These are phyloP conservation scores for Ambrosia hybrid DNA, from an alignment of 140 eudicot species.

Conservation along the genomic window DNA sequence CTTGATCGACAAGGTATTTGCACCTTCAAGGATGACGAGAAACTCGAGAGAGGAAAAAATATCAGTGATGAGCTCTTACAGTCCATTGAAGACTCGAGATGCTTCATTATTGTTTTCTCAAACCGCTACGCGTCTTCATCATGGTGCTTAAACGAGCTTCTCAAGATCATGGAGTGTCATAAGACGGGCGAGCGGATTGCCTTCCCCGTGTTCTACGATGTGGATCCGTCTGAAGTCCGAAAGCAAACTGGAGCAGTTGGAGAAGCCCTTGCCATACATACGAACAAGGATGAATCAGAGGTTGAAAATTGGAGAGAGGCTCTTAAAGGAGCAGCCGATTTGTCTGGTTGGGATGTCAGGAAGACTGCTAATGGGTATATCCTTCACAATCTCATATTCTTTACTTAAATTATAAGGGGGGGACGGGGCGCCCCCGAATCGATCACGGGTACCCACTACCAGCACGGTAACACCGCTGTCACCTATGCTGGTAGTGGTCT, in stretches of 20 bases:
- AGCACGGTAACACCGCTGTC: too few relatives aligned
- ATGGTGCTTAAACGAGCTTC: slow-evolving; percentile 8
- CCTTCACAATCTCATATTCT: not conserved
- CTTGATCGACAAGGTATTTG: not conserved
- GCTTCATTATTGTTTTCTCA: not conserved
- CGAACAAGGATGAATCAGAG: not conserved
- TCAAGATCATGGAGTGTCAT: not conserved
- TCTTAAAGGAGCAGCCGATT: not conserved
- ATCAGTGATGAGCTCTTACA: not conserved
- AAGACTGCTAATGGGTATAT: not conserved
- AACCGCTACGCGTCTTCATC: not conserved
- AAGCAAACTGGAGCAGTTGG: not conserved
- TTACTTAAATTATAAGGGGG: not conserved
- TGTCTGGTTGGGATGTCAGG: slow-evolving; percentile 1
- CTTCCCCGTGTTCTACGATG: not conserved
- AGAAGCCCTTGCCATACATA: not conserved
- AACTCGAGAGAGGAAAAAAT: not conserved
- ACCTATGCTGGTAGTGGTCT: too few relatives aligned
- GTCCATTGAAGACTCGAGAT: not conserved
- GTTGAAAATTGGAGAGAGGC: not conserved
- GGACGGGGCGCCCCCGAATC: too few relatives aligned
- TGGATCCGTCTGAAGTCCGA: slow-evolving; percentile 6
- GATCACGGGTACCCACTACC: too few relatives aligned
- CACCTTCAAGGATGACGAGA: not conserved
- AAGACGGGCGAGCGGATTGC: not conserved